A percentile compares a stretch with the other conserved stretches of the same genome.
Evolutionary conservation across 2,329 filamentous ascomycete species (phyloP).

Genomic region (Trichoderma semiorbis): DNA sequence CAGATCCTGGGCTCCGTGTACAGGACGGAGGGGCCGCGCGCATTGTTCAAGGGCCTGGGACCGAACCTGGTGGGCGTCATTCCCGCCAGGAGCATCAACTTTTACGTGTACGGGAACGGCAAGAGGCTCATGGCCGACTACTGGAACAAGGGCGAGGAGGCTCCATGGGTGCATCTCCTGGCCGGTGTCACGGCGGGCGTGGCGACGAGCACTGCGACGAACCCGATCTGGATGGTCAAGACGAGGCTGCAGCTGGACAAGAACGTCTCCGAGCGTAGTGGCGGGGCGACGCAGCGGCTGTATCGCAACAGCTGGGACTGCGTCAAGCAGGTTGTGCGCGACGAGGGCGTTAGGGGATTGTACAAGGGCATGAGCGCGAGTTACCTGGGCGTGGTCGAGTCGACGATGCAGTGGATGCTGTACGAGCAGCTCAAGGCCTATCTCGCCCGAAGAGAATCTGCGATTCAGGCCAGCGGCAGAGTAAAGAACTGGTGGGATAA

Average conservation of each 20-base stretch:
- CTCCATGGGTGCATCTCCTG: slow-evolving; percentile 72
- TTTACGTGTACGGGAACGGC: slow-evolving; percentile 88
- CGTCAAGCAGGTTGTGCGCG: slow-evolving; percentile 71
- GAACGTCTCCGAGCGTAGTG: slow-evolving; percentile 63
- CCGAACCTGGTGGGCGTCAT: slow-evolving; percentile 89
- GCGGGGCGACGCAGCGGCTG: slow-evolving; percentile 54
- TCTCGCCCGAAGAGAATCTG: slow-evolving; percentile 62
- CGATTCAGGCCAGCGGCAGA: slow-evolving; percentile 55
- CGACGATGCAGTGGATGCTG: slow-evolving; percentile 86
- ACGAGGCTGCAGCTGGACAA: slow-evolving; percentile 90
- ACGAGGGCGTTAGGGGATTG: slow-evolving; percentile 77
- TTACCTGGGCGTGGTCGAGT: slow-evolving; percentile 87
- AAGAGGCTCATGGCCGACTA: slow-evolving; percentile 76
- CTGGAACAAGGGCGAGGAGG: slow-evolving; percentile 67
- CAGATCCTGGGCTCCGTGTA: slow-evolving; percentile 82
- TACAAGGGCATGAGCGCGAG: slow-evolving; percentile 90
- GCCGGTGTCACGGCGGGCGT: slow-evolving; percentile 77
- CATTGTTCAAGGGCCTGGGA: slow-evolving; percentile 88
- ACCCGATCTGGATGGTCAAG: slow-evolving; percentile 96
- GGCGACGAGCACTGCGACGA: slow-evolving; percentile 84
- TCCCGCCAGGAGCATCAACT: slow-evolving; percentile 86
- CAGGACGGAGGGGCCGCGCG: slow-evolving; percentile 75
- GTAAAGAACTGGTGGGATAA: slow-evolving; percentile 69
- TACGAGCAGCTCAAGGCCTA: slow-evolving; percentile 87
- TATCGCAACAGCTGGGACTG: slow-evolving; percentile 91